Conservation (phyloP, 129 eudicot genomes). For the Helichrysum umbraculigerum region DNA sequence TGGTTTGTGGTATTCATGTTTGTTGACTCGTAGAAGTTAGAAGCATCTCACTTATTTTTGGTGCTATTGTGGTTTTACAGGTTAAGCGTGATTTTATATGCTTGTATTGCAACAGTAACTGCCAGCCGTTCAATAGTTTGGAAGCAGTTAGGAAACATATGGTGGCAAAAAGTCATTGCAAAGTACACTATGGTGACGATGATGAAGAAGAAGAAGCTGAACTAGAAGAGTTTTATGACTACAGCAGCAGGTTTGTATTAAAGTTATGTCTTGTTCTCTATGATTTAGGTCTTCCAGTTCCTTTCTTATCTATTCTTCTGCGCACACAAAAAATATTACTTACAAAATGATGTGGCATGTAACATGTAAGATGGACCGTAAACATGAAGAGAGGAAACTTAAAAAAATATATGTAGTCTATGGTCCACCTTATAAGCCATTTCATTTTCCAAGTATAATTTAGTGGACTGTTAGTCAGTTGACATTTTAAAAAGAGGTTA, state of each 20-base stretch:
- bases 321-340: not conserved
- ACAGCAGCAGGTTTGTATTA: constrained; percentile 83
- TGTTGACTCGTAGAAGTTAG: not conserved
- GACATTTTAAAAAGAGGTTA: too few species aligned
- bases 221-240: constrained; percentile 93
- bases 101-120: constrained; percentile 85
- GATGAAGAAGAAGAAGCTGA: constrained; percentile 98
- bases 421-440: too few species aligned
- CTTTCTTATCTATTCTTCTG: not conserved
- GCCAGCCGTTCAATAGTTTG: constrained; percentile 84
- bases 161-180: constrained; percentile 96
- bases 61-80: constrained; percentile 39
- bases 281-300: not conserved
- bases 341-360: too few species aligned
- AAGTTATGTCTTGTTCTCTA: not conserved
- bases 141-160: constrained; percentile 98
- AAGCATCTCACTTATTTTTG: not conserved
- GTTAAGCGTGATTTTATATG: constrained; percentile 89
- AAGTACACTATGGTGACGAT: constrained; percentile 97
- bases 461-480: too few species aligned
- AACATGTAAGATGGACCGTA: too few species aligned
- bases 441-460: too few species aligned
- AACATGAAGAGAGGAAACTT: too few species aligned
- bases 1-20: not conserved
- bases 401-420: too few species aligned